A percentile compares a stretch with the other conserved stretches of the same genome.
phyloP scores from a whole-genome alignment of 345 rosid genomes.

The Ceriops zippeliana region DNA sequence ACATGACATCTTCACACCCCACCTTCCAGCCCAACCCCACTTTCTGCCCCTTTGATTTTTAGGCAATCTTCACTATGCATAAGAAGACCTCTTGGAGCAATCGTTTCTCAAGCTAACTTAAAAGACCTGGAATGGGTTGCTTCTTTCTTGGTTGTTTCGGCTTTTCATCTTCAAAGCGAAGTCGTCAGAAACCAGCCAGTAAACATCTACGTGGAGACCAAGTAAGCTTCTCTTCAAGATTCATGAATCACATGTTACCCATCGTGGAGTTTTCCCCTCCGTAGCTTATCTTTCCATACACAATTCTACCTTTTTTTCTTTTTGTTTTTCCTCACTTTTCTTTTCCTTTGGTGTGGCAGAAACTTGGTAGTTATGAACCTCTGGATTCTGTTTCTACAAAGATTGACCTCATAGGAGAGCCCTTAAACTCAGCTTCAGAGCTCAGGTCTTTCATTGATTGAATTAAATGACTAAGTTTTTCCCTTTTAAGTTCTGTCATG shows the following conservation, averaged over 20 bases:
- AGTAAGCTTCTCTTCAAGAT: slow-evolving; percentile 6
- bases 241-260: too few relatives aligned
- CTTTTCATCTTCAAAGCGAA: slow-evolving; percentile 23
- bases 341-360: slow-evolving; percentile 10
- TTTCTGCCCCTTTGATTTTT: slow-evolving; percentile 12
- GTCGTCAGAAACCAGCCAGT: slow-evolving; percentile 17
- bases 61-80: slow-evolving; percentile 6
- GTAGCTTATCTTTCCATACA: not conserved
- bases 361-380: slow-evolving; percentile 25
- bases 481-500: not conserved
- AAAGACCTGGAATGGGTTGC: slow-evolving; percentile 19
- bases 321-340: not conserved
- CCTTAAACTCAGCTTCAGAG: slow-evolving; percentile 31
- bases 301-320: not conserved
- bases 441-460: slow-evolving; percentile 37
- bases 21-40: not conserved
- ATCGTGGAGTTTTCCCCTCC: too few relatives aligned
- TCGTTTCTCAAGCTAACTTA: not conserved
- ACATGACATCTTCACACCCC: not conserved
- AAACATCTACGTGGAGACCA: slow-evolving; percentile 20
- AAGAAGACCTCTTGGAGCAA: not conserved
- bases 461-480: not conserved
- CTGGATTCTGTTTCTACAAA: slow-evolving; percentile 41
- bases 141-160: slow-evolving; percentile 33
- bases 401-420: slow-evolving; percentile 23